phyloP scores from a whole-genome alignment of 1,284 basidiomycete genomes.

The Leccinum subrobustum region DNA sequence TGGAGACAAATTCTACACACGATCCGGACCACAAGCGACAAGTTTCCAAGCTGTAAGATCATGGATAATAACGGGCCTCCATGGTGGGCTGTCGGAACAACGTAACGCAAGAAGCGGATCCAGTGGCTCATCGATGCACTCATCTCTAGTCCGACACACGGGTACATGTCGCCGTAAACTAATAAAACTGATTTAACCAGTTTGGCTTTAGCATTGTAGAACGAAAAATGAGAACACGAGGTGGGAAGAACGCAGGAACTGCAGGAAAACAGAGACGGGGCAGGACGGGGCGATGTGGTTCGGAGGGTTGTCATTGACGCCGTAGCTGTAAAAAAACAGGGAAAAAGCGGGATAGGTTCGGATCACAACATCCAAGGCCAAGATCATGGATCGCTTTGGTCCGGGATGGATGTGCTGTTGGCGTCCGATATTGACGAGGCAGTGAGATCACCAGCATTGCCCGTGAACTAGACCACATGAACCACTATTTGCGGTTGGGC shows the following conservation, averaged over 20 bases:
- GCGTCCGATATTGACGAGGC: conserved; percentile 19
- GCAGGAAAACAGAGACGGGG: not conserved
- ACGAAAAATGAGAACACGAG: conserved; percentile 1
- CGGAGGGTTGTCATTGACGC: not conserved
- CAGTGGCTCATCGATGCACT: not conserved
- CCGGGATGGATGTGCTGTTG: conserved; percentile 13
- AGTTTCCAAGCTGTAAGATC: conserved; percentile 24
- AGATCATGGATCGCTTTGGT: conserved; percentile 2
- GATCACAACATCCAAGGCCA: conserved; percentile 19
- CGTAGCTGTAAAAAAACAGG: conserved; percentile 5
- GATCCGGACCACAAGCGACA: not conserved
- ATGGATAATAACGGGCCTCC: conserved; percentile 18
- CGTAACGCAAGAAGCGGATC: conserved; percentile 13
- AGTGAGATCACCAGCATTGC: conserved; percentile 5
- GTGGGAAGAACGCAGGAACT: not conserved
- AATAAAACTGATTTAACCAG: not conserved
- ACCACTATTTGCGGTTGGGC: not conserved
- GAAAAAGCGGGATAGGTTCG: conserved; percentile 21
- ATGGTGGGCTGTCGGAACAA: conserved; percentile 20
- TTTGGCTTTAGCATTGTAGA: conserved; percentile 2
- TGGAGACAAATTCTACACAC: conserved; percentile 11
- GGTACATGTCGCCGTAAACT: not conserved
- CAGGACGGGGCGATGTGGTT: not conserved
- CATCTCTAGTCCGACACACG: not conserved
- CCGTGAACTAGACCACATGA: not conserved